phyloP scores from a whole-genome alignment of 2,329 filamentous ascomycete genomes.

The Aspergillus thermomutatus region DNA sequence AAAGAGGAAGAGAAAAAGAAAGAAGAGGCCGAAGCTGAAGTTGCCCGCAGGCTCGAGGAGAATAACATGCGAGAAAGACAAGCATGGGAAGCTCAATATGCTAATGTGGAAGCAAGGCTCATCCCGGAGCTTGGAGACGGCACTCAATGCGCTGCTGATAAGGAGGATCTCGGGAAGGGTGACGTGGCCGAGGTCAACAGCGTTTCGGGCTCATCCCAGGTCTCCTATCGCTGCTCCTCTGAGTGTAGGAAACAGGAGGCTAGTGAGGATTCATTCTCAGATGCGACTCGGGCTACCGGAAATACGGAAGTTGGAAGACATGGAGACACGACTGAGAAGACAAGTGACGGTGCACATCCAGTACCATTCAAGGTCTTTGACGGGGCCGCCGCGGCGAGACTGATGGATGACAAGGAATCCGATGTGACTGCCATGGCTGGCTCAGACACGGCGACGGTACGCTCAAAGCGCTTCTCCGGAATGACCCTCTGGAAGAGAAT shows the following conservation, averaged over 20 bases:
- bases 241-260: conserved; percentile 15
- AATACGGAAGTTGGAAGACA: conserved; percentile 3
- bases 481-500: conserved; percentile 22
- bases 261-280: conserved; percentile 11
- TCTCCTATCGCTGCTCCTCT: conserved; percentile 19
- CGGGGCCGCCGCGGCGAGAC: conserved; percentile 17
- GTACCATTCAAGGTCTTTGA: conserved; percentile 20
- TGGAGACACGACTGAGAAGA: neutral
- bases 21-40: conserved; percentile 64
- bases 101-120: conserved; percentile 45
- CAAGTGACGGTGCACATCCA: neutral
- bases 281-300: conserved; percentile 4
- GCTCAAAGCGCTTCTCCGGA: conserved; percentile 31
- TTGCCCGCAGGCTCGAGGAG: conserved; percentile 58
- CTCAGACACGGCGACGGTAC: conserved; percentile 28
- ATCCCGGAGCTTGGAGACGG: conserved; percentile 25
- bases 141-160: conserved; percentile 7
- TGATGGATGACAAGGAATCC: conserved; percentile 55
- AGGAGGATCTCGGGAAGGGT: conserved; percentile 20
- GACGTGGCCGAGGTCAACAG: conserved; percentile 22
- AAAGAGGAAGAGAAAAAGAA: conserved; percentile 54
- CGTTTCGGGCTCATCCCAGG: conserved; percentile 15
- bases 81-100: conserved; percentile 76
- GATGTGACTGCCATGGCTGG: conserved; percentile 62
- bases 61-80: conserved; percentile 43